Evolutionary conservation across 2,329 filamentous ascomycete genomes (phyloP).

Genomic region (Aspergillus unguis): DNA sequence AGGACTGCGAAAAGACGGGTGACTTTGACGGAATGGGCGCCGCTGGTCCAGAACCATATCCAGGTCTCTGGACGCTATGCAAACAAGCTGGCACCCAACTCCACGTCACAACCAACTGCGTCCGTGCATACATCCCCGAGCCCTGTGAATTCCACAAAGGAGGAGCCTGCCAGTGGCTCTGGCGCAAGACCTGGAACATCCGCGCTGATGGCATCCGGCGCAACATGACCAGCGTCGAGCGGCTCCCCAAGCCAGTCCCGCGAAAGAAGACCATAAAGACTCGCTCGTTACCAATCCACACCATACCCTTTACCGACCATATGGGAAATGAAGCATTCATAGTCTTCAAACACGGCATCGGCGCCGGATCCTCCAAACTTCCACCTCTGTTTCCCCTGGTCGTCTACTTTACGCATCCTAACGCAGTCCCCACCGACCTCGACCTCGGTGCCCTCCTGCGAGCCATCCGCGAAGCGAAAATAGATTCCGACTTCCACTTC

Average conservation of each 20-base stretch:
- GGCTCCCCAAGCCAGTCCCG: background rate
- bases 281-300: background rate
- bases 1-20: background rate
- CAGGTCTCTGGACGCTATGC: background rate
- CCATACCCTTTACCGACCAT: conserved; percentile 1
- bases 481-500: conserved; percentile 3
- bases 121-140: background rate
- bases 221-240: background rate
- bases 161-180: background rate
- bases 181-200: conserved; percentile 3
- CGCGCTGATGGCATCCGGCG: background rate
- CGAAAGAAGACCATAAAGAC: background rate
- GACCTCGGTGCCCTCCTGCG: background rate
- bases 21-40: background rate
- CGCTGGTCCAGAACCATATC: background rate
- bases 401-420: conserved; percentile 9
- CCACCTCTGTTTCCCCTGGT: conserved; percentile 10
- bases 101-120: background rate
- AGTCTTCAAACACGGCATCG: conserved; percentile 1
- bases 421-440: background rate
- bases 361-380: background rate
- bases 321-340: conserved; percentile 5
- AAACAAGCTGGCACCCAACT: background rate
- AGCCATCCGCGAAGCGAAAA: background rate
- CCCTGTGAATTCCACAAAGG: background rate